Evolutionary conservation across 352 stramenopile species (phyloP), one percentile per base, ranked within the genome.

Genomic region (Phytophthora quininea): DNA sequence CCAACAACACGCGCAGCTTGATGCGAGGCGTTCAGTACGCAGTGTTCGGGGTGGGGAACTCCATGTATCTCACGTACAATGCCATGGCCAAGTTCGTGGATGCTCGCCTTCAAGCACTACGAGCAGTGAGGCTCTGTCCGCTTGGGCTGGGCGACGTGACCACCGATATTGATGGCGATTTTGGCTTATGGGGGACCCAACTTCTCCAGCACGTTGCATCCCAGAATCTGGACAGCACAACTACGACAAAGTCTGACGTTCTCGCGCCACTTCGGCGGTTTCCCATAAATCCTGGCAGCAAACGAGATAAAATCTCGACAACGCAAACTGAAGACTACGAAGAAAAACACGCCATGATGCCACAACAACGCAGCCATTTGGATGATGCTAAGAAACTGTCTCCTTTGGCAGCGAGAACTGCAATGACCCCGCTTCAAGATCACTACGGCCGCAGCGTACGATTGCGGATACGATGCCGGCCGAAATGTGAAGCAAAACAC

Each of bases 21-120:
- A 69, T 93, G 31, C 35, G 69, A 10, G 79, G 73, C 19, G 60
- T 97, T 54, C 72, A 97, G 45, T 99, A 89, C 72, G 82, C 90
- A 8, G 96, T 99, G 0, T 99, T 99, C 89, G 97, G 95, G 38
- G 80, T 99, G 3, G 97, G 96, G 4, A 98, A 98, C 73, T 95
- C 75, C 5, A 82, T 96, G 63, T 99, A 99, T 65, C 85, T 98
- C 50, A 91, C 98, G 47, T 99, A 92, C 80, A 99, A 99, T 74
- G 81, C 86, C 14, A 97, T 97, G 81, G 93, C 86, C 8, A 97
- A 97, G 58, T 92, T 91, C 29, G 81, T 96, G n/a, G 83, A 99
- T 73, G 51, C 69, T 31, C 70, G 84, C 7, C 66, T 99, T 12
- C 81, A 89, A 15, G 75, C 84, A 33, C 71, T 97, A 14, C 95